Evolutionary conservation across 1,139 yeast genomes (phyloP).

Genomic region (Candida tropicalis): DNA sequence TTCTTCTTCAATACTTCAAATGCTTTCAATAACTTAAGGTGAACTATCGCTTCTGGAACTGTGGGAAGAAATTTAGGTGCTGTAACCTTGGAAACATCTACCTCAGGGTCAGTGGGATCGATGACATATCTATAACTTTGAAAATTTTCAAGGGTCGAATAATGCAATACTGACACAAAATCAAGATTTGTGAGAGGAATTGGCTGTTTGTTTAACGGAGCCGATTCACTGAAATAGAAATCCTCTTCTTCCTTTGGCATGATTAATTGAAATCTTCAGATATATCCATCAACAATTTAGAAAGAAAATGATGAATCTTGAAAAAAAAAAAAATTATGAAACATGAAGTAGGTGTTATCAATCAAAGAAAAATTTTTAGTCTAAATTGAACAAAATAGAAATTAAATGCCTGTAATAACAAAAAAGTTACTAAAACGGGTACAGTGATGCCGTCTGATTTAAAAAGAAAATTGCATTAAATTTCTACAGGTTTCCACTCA

Average conservation of each 20-base stretch:
- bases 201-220: neutral
- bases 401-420: too few species aligned
- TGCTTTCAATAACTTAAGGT: constrained; percentile 33
- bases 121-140: constrained; percentile 4
- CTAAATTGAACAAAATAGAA: neutral
- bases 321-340: neutral
- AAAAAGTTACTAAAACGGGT: neutral
- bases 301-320: too few species aligned
- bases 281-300: too few species aligned
- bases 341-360: neutral
- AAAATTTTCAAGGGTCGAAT: constrained; percentile 2
- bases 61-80: neutral
- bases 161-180: constrained; percentile 1
- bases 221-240: constrained; percentile 1
- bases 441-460: neutral
- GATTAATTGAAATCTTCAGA: neutral
- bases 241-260: neutral
- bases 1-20: constrained; percentile 26
- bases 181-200: neutral
- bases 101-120: neutral
- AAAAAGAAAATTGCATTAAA: too few species aligned
- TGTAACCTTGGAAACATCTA: neutral
- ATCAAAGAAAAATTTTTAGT: neutral
- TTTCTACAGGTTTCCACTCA: too few species aligned
- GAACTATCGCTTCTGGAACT: constrained; percentile 21